phyloP scores from a whole-genome alignment of 176 grass and related monocot species.

The Raddia distichophylla region DNA sequence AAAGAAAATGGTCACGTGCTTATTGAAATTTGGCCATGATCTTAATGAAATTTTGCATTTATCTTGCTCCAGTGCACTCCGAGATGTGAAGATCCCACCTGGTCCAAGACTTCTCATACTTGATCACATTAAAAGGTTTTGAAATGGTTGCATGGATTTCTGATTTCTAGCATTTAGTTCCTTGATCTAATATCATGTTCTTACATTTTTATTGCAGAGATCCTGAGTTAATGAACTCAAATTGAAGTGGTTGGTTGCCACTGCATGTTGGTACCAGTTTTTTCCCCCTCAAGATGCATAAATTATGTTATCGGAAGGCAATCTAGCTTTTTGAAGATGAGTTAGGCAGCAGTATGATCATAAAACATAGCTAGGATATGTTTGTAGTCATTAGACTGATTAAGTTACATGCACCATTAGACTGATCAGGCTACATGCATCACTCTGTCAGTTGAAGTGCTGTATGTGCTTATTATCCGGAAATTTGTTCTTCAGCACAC shows the following conservation, averaged over 20 bases:
- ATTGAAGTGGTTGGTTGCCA: slow-evolving; percentile 31
- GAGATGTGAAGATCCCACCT: slow-evolving; percentile 94
- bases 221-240: slow-evolving; percentile 55
- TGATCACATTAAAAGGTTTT: slow-evolving; percentile 94
- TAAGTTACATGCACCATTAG: slow-evolving; percentile 27
- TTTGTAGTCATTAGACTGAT: slow-evolving; percentile 42
- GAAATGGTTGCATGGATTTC: slow-evolving; percentile 9
- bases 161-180: slow-evolving; percentile 3
- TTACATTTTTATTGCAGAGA: slow-evolving; percentile 54
- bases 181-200: slow-evolving; percentile 23
- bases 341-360: slow-evolving; percentile 25
- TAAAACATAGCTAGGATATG: slow-evolving; percentile 22
- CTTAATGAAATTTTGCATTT: slow-evolving; percentile 3
- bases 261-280: not conserved
- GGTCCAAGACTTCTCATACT: slow-evolving; percentile 97
- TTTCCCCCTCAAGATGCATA: slow-evolving; percentile 13
- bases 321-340: slow-evolving; percentile 26
- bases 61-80: slow-evolving; percentile 74
- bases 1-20: not conserved
- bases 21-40: not conserved
- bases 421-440: slow-evolving; percentile 31
- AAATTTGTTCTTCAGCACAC: slow-evolving; percentile 2
- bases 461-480: slow-evolving; percentile 1
- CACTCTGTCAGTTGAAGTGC: not conserved
- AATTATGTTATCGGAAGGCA: slow-evolving; percentile 21